phyloP scores from a whole-genome alignment of 2,329 filamentous ascomycete genomes.

The Fusarium metavorans region DNA sequence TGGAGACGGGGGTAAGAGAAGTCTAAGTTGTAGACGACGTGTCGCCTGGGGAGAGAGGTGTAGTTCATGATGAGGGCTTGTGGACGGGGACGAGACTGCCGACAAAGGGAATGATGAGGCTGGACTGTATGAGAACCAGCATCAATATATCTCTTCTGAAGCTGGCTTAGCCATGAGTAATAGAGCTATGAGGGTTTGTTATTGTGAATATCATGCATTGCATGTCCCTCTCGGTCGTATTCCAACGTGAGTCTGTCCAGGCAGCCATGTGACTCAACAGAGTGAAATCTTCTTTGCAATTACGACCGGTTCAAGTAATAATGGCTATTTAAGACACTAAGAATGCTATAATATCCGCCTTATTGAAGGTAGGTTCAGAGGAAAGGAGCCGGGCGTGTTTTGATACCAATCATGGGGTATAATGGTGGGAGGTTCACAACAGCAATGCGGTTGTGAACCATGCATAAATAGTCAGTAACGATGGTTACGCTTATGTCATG shows the following conservation, averaged over 20 bases:
- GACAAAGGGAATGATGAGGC: neutral
- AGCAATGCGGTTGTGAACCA: neutral
- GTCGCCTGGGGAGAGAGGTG: neutral
- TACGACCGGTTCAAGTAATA: neutral
- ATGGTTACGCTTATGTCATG: neutral
- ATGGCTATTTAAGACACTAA: neutral
- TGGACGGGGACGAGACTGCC: neutral
- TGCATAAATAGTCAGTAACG: neutral
- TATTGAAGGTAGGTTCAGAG: neutral
- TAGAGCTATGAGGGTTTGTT: neutral
- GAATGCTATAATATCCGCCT: neutral
- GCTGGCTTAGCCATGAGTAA: neutral
- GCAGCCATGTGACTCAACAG: neutral
- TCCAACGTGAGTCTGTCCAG: neutral
- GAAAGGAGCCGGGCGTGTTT: neutral
- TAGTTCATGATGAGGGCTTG: neutral
- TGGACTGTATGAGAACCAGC: neutral
- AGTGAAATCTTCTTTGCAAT: neutral
- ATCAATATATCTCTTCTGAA: neutral
- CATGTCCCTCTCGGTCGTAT: neutral
- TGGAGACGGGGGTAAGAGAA: neutral
- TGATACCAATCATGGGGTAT: neutral
- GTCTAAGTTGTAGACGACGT: neutral
- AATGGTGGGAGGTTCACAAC: neutral
- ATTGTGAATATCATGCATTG: neutral